Base-by-base conservation (phyloP, 176 grass and related monocot genomes). In the Phragmites australis region DNA sequence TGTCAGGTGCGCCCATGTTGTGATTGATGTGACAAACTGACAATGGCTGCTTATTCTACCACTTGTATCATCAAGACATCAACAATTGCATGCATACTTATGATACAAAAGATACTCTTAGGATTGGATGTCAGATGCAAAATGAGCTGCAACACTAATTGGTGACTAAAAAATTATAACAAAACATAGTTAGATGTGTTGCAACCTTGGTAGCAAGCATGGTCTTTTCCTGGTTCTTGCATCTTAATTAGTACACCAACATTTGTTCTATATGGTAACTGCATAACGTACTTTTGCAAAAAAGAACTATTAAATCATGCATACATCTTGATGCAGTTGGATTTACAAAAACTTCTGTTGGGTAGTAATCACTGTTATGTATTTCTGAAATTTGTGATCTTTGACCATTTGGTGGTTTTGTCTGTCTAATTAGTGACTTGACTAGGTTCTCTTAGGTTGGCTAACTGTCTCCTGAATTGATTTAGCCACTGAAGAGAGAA, bases 401-500 rank as follows among this genome's bases (percentile, higher is more conserved):
- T 81, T 76, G 12, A 42, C 52, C 43, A 12, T 25, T 27, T 72
- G 13, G 0, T 82, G 12, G 26, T 67, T 40, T 62, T 40, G 14
- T 58, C 49, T 18, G 0, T 70, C 23, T 68, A 62, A 55, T 87
- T 52, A 41, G 19, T 46, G 43, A 80, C 50, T 47, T 57, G 66
- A 86, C 22, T 77, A 58, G 26, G 44, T 56, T 15, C 17, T 50
- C 22, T 52, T 44, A 63, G 27, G 44, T 74, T 83, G 69, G 49
- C 84, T 87, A 68, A 87, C 70, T 68, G 2, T 87, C 43, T 81
- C 31, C 63, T 82, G 22, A 87, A 69, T 76, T 82, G 11, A 86
- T 83, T 86, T 85, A 90, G 93, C 82, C 48, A 69, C 73, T 69
- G 88, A 93, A 65, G 93, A 97, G 52, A 77, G 88, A 72, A 81